These are phyloP conservation scores for Didymellaceae sp. DNA, from an alignment of 2,329 filamentous ascomycete genomes.

Conservation along the genomic window DNA sequence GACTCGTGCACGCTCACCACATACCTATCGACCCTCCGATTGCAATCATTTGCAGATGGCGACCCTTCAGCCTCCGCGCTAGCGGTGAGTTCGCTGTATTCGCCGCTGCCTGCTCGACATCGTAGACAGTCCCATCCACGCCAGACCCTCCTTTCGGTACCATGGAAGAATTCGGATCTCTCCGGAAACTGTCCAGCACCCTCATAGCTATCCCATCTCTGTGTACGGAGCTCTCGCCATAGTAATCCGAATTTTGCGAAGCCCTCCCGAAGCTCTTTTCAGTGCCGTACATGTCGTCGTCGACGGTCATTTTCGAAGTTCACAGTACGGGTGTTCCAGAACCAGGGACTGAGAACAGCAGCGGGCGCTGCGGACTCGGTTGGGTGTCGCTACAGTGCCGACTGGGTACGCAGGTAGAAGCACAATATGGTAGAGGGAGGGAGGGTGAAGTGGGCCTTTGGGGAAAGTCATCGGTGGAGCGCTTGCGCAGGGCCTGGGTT, in stretches of 20 bases:
- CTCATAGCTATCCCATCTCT: conserved; percentile 47
- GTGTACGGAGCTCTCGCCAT: conserved; percentile 47
- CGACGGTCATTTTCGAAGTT: conserved; percentile 33
- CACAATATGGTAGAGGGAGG: no score
- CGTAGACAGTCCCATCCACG: conserved; percentile 62
- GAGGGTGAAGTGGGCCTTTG: conserved; percentile 8
- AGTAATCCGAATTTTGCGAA: conserved; percentile 45
- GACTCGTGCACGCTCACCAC: conserved; percentile 12
- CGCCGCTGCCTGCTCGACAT: conserved; percentile 67
- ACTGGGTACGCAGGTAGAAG: no score
- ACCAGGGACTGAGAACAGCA: conserved; percentile 23
- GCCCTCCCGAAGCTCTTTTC: conserved; percentile 49
- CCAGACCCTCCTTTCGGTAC: conserved; percentile 56
- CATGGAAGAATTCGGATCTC: conserved; percentile 51
- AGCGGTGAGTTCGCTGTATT: conserved; percentile 76
- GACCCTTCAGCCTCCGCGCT: conserved; percentile 61
- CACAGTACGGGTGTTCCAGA: not conserved
- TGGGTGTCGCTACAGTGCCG: conserved; percentile 24
- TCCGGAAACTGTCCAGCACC: conserved; percentile 52
- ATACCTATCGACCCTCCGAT: conserved; percentile 79
- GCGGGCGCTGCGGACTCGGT: conserved; percentile 28
- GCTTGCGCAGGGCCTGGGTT: conserved; percentile 17
- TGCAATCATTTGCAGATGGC: conserved; percentile 69
- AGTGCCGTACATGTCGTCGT: conserved; percentile 47
- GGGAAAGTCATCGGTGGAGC: conserved; percentile 7